Evolutionary conservation across 1,284 basidiomycete genomes (phyloP).

Genomic region (Chalciporus piperatoides): DNA sequence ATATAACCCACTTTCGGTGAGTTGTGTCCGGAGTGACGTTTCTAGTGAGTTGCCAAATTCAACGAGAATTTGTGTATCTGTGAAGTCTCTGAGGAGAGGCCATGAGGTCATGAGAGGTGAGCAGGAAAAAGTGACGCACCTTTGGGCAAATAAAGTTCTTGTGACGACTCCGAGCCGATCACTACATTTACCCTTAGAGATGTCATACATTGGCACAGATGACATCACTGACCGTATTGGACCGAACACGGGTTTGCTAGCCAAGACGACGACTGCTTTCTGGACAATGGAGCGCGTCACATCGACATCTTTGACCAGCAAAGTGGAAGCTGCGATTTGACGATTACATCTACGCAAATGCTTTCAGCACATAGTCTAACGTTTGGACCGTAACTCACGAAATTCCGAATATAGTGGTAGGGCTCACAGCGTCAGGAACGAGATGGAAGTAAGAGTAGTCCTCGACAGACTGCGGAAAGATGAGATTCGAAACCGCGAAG

Average conservation of each 20-base stretch:
- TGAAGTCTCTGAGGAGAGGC: constrained; percentile 63
- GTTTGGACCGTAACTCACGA: constrained; percentile 55
- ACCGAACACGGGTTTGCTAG: constrained; percentile 85
- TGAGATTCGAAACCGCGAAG: constrained; percentile 10
- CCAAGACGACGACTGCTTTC: constrained; percentile 95
- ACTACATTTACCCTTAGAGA: constrained; percentile 35
- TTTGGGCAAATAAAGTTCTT: constrained; percentile 83
- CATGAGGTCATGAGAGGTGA: not conserved
- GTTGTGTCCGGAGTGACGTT: constrained; percentile 57
- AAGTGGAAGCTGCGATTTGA: constrained; percentile 80
- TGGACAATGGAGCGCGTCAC: constrained; percentile 96
- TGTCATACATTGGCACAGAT: not conserved
- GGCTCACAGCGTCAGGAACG: constrained; percentile 62
- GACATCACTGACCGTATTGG: constrained; percentile 61
- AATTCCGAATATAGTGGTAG: constrained; percentile 89
- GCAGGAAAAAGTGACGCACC: constrained; percentile 32
- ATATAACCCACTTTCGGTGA: constrained; percentile 80
- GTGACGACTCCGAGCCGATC: constrained; percentile 98
- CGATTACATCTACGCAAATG: constrained; percentile 76
- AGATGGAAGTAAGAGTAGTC: constrained; percentile 98
- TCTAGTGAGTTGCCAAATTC: constrained; percentile 81
- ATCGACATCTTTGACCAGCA: constrained; percentile 81
- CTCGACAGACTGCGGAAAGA: constrained; percentile 67
- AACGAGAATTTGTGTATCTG: constrained; percentile 76
- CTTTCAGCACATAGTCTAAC: constrained; percentile 4